Evolutionary conservation across 495 filamentous ascomycete species (phyloP), one percentile per base, ranked within the genome.

Genomic region (Penicillium cinerascens): DNA sequence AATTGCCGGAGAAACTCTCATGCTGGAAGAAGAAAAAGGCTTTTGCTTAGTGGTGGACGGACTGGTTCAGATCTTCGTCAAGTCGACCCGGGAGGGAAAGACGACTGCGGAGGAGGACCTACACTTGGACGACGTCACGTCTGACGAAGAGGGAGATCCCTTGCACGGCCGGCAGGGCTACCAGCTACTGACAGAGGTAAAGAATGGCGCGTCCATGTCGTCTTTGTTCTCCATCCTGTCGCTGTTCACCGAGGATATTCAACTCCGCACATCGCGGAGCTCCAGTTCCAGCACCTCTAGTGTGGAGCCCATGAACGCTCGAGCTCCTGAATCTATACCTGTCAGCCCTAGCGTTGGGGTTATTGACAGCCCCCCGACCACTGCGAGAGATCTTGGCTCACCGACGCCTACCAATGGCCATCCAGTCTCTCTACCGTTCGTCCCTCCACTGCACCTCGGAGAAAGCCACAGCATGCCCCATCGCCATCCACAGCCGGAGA

Each of bases 31-130:
- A 65, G 93, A 98, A 61, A 95, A 98, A 59, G 93, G 93, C 0
- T 98, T 98, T 63, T 98, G 95, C 61, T 77, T 98, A 52, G 93
- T 98, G 11, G 93, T 98, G 6, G 95, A 98, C 76, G 93, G 93
- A 0, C 61, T 97, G 52, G 95, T 98, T 1, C 92, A 98, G 70
- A 97, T 98, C 38, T 98, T 97, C 66, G 93, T 97, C 62, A 97
- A 96, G 66, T 96, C 93, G 17, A 82, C 81, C 17, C 82, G 84
- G 13, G 79, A 88, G 38, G 71, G 70, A 3, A 76, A 74, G 45
- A 56, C 57, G 3, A 59, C 55, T 5, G 51, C 54, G 13, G 55
- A 65, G n/a, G 63, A 67, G 42, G 61, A 57, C 3, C 6, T 60
- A 4, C 45, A 56, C 11, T 35, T 61, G 52, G 54, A 58, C 29